phyloP scores from a whole-genome alignment of 2,329 filamentous ascomycete species.

The Aschersonia sp. region DNA sequence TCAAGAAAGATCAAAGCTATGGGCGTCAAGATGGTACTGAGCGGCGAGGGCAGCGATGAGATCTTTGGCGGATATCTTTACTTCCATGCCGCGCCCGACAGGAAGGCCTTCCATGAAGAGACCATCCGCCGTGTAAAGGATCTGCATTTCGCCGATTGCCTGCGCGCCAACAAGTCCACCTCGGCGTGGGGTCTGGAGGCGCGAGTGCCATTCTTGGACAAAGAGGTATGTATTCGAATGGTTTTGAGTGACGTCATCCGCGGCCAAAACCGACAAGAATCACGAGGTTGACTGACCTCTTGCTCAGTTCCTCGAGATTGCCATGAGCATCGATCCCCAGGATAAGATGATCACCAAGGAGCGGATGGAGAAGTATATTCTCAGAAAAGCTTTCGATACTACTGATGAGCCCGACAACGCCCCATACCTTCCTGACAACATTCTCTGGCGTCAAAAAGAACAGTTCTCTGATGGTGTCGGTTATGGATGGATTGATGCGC shows the following conservation, averaged over 20 bases:
- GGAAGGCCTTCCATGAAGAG: slow-evolving; percentile 88
- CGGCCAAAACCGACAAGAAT: too few relatives aligned
- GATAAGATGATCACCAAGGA: slow-evolving; percentile 94
- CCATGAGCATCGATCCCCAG: slow-evolving; percentile 86
- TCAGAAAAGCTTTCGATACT: slow-evolving; percentile 95
- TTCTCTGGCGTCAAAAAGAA: slow-evolving; percentile 98
- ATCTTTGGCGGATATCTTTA: slow-evolving; percentile 98
- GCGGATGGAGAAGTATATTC: slow-evolving; percentile 91
- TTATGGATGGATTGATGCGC: slow-evolving; percentile 95
- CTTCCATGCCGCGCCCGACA: slow-evolving; percentile 89
- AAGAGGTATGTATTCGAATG: slow-evolving; percentile 40
- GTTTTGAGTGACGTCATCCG: neutral
- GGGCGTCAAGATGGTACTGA: slow-evolving; percentile 98
- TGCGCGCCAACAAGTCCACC: slow-evolving; percentile 98
- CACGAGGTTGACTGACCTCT: neutral
- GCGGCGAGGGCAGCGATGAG: slow-evolving; percentile 92
- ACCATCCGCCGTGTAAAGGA: slow-evolving; percentile 91
- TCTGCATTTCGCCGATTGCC: slow-evolving; percentile 88
- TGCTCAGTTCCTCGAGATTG: slow-evolving; percentile 65
- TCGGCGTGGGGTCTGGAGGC: slow-evolving; percentile 97
- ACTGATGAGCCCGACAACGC: slow-evolving; percentile 65
- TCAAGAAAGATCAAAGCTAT: slow-evolving; percentile 99
- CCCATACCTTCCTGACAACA: slow-evolving; percentile 89
- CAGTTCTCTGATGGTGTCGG: slow-evolving; percentile 98
- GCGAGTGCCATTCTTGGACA: slow-evolving; percentile 94